A percentile compares a stretch with the other conserved stretches of the same genome.
These are phyloP conservation scores for Saccharomyces paradoxus DNA, from an alignment of 805 yeast species.

Conservation along the genomic window DNA sequence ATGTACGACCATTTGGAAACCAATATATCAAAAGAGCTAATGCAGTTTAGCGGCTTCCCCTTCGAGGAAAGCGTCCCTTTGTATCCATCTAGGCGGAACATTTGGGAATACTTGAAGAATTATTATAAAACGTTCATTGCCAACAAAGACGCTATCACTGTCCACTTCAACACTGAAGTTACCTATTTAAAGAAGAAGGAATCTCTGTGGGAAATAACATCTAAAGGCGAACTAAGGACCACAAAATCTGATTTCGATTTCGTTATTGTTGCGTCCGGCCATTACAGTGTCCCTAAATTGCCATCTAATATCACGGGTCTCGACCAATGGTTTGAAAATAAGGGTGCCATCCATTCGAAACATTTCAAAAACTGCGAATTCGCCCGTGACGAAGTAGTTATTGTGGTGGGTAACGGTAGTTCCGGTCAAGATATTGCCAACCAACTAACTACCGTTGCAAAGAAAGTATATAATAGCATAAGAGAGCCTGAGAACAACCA, in stretches of 20 bases:
- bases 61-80: slow-evolving; percentile 40
- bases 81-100: slow-evolving; percentile 57
- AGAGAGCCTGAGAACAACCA: slow-evolving; percentile 41
- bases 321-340: slow-evolving; percentile 28
- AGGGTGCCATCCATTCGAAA: slow-evolving; percentile 34
- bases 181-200: slow-evolving; percentile 9
- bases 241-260: slow-evolving; percentile 33
- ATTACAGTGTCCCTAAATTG: slow-evolving; percentile 34
- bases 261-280: slow-evolving; percentile 39
- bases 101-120: slow-evolving; percentile 49
- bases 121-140: slow-evolving; percentile 36
- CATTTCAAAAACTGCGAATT: slow-evolving; percentile 29
- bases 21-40: slow-evolving; percentile 53
- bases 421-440: slow-evolving; percentile 40
- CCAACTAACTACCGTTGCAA: slow-evolving; percentile 30
- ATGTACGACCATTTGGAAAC: slow-evolving; percentile 64
- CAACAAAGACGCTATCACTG: slow-evolving; percentile 24
- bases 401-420: slow-evolving; percentile 37
- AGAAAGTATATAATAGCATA: slow-evolving; percentile 41
- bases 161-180: slow-evolving; percentile 23
- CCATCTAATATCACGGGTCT: slow-evolving; percentile 34
- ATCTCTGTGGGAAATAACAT: slow-evolving; percentile 12
- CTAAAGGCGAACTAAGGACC: slow-evolving; percentile 4
- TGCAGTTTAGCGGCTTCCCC: slow-evolving; percentile 54
- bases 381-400: slow-evolving; percentile 30